Evolutionary conservation across 129 eudicot genomes (phyloP).

Genomic region (Saposhnikovia divaricata): DNA sequence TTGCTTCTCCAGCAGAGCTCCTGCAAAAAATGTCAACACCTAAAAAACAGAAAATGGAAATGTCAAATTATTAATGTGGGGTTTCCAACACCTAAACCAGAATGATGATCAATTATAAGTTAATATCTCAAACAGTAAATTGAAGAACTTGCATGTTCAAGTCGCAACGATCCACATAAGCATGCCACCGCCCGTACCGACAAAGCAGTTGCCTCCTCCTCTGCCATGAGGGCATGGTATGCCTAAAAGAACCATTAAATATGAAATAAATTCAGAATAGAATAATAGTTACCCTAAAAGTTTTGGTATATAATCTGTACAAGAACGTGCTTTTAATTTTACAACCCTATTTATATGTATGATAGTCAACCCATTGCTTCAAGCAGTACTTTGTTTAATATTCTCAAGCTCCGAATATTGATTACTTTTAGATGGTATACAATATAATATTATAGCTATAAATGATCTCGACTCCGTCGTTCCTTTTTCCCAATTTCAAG

Average conservation of each 20-base stretch:
- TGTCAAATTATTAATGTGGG: slow-evolving; percentile 6
- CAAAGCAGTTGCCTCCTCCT: slow-evolving; percentile 91
- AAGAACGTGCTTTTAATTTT: neutral
- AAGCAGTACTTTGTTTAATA: neutral
- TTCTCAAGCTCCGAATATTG: too few relatives aligned
- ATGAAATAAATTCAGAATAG: neutral
- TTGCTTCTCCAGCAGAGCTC: slow-evolving; percentile 96
- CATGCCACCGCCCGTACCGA: slow-evolving; percentile 92
- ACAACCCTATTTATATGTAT: neutral
- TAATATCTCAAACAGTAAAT: neutral
- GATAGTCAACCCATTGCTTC: neutral
- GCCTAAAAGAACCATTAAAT: slow-evolving; percentile 36
- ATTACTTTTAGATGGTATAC: neutral
- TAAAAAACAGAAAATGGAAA: slow-evolving; percentile 20
- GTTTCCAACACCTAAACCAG: neutral
- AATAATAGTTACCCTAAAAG: neutral
- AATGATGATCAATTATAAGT: neutral
- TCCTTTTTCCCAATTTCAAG: neutral
- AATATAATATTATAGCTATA: neutral
- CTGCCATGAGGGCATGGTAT: slow-evolving; percentile 68
- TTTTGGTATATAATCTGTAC: neutral
- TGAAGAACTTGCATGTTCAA: slow-evolving; percentile 74
- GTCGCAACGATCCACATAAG: slow-evolving; percentile 91
- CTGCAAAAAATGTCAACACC: slow-evolving; percentile 84
- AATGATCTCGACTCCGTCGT: neutral